These are phyloP conservation scores for Salisapilia sapeloensis DNA, from an alignment of 352 stramenopile species.

Conservation along the genomic window DNA sequence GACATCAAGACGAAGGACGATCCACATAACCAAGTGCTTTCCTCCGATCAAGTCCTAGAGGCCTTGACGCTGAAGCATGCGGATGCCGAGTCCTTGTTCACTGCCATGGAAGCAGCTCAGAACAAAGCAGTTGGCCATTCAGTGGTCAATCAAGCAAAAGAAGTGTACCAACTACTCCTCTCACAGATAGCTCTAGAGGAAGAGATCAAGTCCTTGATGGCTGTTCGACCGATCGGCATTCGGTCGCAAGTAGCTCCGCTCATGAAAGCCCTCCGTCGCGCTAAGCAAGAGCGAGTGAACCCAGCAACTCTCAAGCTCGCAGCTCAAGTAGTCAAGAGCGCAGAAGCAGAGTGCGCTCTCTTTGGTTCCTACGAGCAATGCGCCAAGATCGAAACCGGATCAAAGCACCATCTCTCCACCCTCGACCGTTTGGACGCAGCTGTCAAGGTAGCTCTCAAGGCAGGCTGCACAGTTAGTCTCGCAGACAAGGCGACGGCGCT, in stretches of 20 bases:
- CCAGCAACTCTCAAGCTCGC: conserved; percentile 32
- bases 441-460: conserved; percentile 24
- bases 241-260: conserved; percentile 47
- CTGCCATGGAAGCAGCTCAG: conserved; percentile 40
- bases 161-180: conserved; percentile 52
- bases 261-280: conserved; percentile 28
- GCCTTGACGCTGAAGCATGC: conserved; percentile 38
- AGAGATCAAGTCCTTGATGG: conserved; percentile 60
- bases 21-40: conserved; percentile 2
- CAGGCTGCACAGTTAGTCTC: conserved; percentile 39
- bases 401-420: conserved; percentile 23
- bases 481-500: conserved; percentile 17
- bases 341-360: conserved; percentile 66
- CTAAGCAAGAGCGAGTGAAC: conserved; percentile 25
- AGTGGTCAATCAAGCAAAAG: conserved; percentile 26
- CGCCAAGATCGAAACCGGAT: conserved; percentile 33
- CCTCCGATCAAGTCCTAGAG: conserved; percentile 21
- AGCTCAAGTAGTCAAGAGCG: conserved; percentile 45
- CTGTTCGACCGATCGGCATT: conserved; percentile 48
- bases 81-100: conserved; percentile 63
- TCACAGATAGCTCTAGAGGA: conserved; percentile 55
- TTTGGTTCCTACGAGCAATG: conserved; percentile 56
- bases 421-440: conserved; percentile 51
- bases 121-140: conserved; percentile 35
- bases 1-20: background rate